Base-by-base conservation (phyloP, 345 rosid species). In the Hibiscus mutabilis region DNA sequence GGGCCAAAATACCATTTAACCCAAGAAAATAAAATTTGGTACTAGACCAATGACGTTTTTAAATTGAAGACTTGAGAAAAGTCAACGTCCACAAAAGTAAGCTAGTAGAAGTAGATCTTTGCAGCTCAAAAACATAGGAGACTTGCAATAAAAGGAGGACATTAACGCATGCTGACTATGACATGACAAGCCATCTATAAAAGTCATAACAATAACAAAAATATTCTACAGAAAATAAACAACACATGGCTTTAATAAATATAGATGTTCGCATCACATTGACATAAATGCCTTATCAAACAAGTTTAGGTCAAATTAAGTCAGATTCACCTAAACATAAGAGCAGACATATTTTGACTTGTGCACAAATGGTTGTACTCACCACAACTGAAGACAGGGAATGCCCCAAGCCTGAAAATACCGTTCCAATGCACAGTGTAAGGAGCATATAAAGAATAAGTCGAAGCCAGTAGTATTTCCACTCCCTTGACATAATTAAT, bases 401-500 rank as follows among this genome's bases (percentile, higher is more conserved):
- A 83, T 95, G 97, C 24, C 97, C 96, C 70, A 95, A 81, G 74
- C 97, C 91, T 12, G 99, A 92, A 78, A 90, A 95, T 16, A 91
- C 86, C 0, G 94, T 92, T 59, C 96, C 94, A 66, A 95, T 78
- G 73, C 86, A 86, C 65, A 95, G 87, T 6, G 92, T 79, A 62
- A 95, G 96, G 63, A 89, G 81, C 93, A 90, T 89, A 74, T 73
- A 90, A 58, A 95, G 91, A 82, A 92, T 81, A 72, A 95, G 89
- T 4, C 99, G 87, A 74, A 95, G 89, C 99, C 99, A 95, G 79
- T 90, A 92, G 84, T 95, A 92, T 76, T 90, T 90, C 99, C 97
- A 95, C 77, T 95, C 99, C 70, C 97, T 90, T 3, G 99, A 95
- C 97, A 92, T 95, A 64, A 92, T 87, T 74, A 92, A 81, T 71